Evolutionary conservation across 148 eudicot species (phyloP).

Genomic region (Amaranthus hypochondriacus): DNA sequence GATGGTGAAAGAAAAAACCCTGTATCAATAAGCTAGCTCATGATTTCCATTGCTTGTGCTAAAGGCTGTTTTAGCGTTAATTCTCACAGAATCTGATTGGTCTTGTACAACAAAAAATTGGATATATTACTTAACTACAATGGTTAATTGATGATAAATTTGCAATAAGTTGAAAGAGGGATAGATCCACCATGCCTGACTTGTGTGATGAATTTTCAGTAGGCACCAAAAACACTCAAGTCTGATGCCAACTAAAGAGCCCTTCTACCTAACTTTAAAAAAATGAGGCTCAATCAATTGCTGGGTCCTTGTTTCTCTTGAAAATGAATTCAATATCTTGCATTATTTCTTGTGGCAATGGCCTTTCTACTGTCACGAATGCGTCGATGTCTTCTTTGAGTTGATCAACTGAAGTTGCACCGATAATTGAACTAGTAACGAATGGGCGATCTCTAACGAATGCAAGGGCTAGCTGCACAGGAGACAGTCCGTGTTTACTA

Average conservation of each 20-base stretch:
- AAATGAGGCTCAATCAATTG: conserved; percentile 37
- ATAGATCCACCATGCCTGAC: background rate
- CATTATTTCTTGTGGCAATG: conserved; percentile 62
- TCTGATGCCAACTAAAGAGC: background rate
- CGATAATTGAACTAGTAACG: conserved; percentile 78
- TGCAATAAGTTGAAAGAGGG: background rate
- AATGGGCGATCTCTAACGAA: conserved; percentile 86
- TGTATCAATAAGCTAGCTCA: too few relatives aligned
- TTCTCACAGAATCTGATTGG: background rate
- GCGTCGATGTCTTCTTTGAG: conserved; percentile 84
- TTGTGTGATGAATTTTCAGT: background rate
- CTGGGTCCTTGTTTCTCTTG: conserved; percentile 91
- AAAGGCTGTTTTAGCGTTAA: too few relatives aligned
- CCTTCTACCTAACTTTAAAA: background rate
- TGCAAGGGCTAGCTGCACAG: conserved; percentile 71
- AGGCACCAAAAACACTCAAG: background rate
- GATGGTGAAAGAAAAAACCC: too few relatives aligned
- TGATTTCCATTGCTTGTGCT: too few relatives aligned
- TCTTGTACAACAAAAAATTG: background rate
- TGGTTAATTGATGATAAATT: background rate
- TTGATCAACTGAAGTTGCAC: conserved; percentile 82
- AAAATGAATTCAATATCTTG: conserved; percentile 61
- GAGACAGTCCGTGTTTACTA: conserved; percentile 75
- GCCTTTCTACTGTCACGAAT: conserved; percentile 54
- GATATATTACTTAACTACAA: background rate